phyloP scores from a whole-genome alignment of 2,329 filamentous ascomycete species.

The Diaporthe longicolla region DNA sequence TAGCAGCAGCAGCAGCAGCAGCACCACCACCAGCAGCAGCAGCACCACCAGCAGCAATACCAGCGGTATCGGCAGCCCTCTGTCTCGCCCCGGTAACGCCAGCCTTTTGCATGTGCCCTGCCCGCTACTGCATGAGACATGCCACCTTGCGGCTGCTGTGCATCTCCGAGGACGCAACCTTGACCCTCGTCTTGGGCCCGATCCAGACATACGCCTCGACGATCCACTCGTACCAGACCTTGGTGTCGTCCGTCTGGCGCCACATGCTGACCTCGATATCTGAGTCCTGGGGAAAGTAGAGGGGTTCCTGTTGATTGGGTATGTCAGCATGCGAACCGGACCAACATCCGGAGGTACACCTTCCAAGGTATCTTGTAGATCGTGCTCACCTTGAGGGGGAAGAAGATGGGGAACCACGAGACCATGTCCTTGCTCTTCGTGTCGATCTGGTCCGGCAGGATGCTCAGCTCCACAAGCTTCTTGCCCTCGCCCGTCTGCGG shows the following conservation, averaged over 20 bases:
- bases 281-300: conserved; percentile 86
- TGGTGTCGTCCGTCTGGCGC: conserved; percentile 93
- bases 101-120: conserved; percentile 11
- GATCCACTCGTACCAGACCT: conserved; percentile 99
- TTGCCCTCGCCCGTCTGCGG: conserved; percentile 58
- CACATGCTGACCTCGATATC: conserved; percentile 95
- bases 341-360: background rate
- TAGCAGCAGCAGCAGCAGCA: conserved; percentile 29
- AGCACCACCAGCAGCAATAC: background rate
- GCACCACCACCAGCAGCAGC: background rate
- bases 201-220: conserved; percentile 85
- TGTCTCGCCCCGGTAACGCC: background rate
- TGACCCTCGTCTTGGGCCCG: conserved; percentile 72
- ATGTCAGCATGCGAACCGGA: conserved; percentile 4
- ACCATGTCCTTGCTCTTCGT: conserved; percentile 98
- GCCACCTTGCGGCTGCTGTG: conserved; percentile 79
- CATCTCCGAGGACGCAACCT: conserved; percentile 75
- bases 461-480: conserved; percentile 86
- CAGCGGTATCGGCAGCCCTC: background rate
- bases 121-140: conserved; percentile 73
- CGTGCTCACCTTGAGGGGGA: conserved; percentile 85
- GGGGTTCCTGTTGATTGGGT: conserved; percentile 73
- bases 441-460: conserved; percentile 91
- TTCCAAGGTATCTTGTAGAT: conserved; percentile 6
- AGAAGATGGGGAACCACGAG: conserved; percentile 99